Evolutionary conservation across 2,329 filamentous ascomycete genomes (phyloP).

Genomic region (Xylariaceae sp.): DNA sequence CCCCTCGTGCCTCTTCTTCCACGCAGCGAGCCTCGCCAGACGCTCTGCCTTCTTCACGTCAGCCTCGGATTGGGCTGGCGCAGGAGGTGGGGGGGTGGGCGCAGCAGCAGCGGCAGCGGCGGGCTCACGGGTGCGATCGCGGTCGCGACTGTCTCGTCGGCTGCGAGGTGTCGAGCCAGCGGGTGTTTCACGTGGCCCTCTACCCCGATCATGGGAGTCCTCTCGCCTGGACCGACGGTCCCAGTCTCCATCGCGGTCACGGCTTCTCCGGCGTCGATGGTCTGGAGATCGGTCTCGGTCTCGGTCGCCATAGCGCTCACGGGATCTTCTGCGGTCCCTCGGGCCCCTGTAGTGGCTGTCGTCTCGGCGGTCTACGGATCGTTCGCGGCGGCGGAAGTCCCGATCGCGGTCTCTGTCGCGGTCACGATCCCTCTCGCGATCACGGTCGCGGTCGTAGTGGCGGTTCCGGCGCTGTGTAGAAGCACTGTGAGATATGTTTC

Average conservation of each 20-base stretch:
- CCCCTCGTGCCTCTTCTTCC: slow-evolving; percentile 84
- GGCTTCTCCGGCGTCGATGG: slow-evolving; percentile 58
- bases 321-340: slow-evolving; percentile 64
- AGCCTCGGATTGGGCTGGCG: slow-evolving; percentile 57
- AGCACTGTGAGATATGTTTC: slow-evolving; percentile 39
- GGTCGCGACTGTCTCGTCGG: slow-evolving; percentile 59
- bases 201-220: slow-evolving; percentile 66
- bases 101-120: slow-evolving; percentile 47
- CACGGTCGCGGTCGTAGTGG: slow-evolving; percentile 37
- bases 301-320: slow-evolving; percentile 54
- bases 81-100: slow-evolving; percentile 50
- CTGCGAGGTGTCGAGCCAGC: slow-evolving; percentile 66
- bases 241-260: slow-evolving; percentile 51
- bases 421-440: slow-evolving; percentile 41
- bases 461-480: slow-evolving; percentile 49
- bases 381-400: slow-evolving; percentile 66
- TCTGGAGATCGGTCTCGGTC: slow-evolving; percentile 56
- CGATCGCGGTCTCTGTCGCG: slow-evolving; percentile 47
- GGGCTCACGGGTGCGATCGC: slow-evolving; percentile 45
- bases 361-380: slow-evolving; percentile 65
- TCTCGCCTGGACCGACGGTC: slow-evolving; percentile 67
- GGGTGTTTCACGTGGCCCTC: slow-evolving; percentile 65
- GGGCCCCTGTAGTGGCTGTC: slow-evolving; percentile 56
- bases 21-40: slow-evolving; percentile 79
- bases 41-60: slow-evolving; percentile 73